Evolutionary conservation across 345 rosid genomes (phyloP), one percentile per base, ranked within the genome.

Genomic region (Raphanus sativus): DNA sequence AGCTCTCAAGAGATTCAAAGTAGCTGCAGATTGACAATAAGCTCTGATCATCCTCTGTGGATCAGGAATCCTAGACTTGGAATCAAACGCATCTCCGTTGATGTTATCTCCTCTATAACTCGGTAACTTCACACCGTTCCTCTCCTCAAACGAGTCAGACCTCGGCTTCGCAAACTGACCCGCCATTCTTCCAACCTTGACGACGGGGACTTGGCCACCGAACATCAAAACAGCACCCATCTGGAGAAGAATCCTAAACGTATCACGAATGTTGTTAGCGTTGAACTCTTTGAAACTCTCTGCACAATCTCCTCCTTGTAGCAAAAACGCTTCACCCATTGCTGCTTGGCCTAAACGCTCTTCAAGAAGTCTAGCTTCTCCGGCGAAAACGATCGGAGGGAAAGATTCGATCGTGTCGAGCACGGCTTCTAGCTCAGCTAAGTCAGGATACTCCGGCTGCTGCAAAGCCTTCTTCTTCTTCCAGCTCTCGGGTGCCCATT

Each of bases 141-240:
- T 50, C 55, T 50, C 55, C 17, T 50, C 55, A 50, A 50, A 50
- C 55, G 55, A 50, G 5, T 50, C 55, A 5, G 55, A 50, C 3
- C 55, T 50, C 8, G 55, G 55, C 55, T 50, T 50, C 55, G 55
- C 55, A 50, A 50, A 50, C 21, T 50, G 55, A n/a, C 55, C 55
- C 21, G 55, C 55, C 55, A 50, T 50, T 50, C 55, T 50, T 50
- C 55, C 55, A 50, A 89, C 93, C 93, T 87, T 89, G 60, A 89
- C 68, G 2, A 89, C 93, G 1, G 91, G 93, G 75, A 89, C 75
- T 73, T 87, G 93, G 12, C 93, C 93, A 8, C 93, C 93, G 34
- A 89, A 87, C 93, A 87, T 89, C 78, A 89, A 74, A 58, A 89
- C 93, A 40, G 83, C 93, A 60, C 93, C 87, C 93, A 89, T 89